Evolutionary conservation across 1,139 yeast species (phyloP), one percentile per base, ranked within the genome.

Genomic region (Pichiaceae sp.): DNA sequence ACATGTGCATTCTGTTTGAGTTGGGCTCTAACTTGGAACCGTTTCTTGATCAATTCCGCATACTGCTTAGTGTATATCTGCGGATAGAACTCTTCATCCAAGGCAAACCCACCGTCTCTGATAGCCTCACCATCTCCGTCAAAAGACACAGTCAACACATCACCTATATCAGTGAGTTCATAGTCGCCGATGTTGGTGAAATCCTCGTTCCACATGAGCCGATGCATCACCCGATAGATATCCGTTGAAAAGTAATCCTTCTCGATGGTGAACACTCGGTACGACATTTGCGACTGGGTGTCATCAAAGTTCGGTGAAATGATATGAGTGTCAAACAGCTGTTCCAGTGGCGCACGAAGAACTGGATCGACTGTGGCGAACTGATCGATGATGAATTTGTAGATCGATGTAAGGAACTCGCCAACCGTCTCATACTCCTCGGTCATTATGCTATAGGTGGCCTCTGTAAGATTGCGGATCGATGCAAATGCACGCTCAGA

Each of bases 401-500:
- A 38, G 1, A 44, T 31, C 33, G 48, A 48, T 12, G 44, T 43
- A 4, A 52, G 32, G 34, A 53, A 52, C 12, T 56, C 62, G 3
- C 50, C 46, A 1, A 47, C 38, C 8, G 48, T 40, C 12, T 58
- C 62, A 25, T 52, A 48, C 3, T 54, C 59, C 15, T 57, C 57
- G 14, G 53, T 52, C 2, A 54, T 38, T 11, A 46, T 12, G 28
- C 45, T 49, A 14, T 57, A 55, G 16, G 63, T 48, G 3, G 59
- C 41, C 20, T 47, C 48, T 1, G 59, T 50, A n/a, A 69, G 48
- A 34, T 55, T 59, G 17, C 53, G 51, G 11, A 63, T 51, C 1
- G 68, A 60, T 0, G 71, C 61, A 46, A 62, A 63, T 0, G 66
- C 56, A 35, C 75, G 53, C 0, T 74, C 62, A n/a, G 18, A 14